Percentiles rank a stretch among this genome's conserved stretches.
Conservation (phyloP, 495 filamentous ascomycete genomes). For the Apiosordaria backusii region DNA sequence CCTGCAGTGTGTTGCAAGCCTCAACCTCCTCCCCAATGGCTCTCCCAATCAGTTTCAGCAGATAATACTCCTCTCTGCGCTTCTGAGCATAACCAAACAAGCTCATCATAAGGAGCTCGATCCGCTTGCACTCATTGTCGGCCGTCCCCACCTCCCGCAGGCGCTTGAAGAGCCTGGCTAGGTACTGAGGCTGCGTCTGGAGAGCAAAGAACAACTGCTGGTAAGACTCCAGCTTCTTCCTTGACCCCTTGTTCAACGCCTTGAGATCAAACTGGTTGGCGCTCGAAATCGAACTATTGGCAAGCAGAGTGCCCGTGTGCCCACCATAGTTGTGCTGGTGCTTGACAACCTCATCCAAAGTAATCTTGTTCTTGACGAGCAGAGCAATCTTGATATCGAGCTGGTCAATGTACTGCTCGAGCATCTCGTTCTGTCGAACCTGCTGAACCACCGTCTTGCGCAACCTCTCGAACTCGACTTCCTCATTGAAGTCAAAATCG, state of each 20-base stretch:
- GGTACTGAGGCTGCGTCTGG: conserved; percentile 93
- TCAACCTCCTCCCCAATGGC: conserved; percentile 88
- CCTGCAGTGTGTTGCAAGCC: conserved; percentile 65
- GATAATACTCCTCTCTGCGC: conserved; percentile 91
- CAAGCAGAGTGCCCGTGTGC: conserved; percentile 78
- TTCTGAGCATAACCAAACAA: conserved; percentile 98
- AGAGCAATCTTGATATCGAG: conserved; percentile 98
- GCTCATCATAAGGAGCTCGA: conserved; percentile 92
- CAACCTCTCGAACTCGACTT: conserved; percentile 90
- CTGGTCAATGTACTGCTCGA: conserved; percentile 96
- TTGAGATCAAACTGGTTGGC: conserved; percentile 94
- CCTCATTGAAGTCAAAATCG: conserved; percentile 98
- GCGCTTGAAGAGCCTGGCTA: conserved; percentile 80
- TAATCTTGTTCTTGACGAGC: conserved; percentile 99
- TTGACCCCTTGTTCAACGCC: conserved; percentile 91
- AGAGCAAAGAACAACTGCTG: conserved; percentile 97
- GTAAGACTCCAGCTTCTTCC: conserved; percentile 92
- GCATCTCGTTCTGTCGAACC: conserved; percentile 92
- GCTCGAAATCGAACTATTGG: conserved; percentile 81
- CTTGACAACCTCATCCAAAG: conserved; percentile 93
- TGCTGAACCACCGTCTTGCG: conserved; percentile 95
- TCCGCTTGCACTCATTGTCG: conserved; percentile 88
- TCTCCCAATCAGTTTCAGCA: conserved; percentile 80
- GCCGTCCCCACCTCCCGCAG: conserved; percentile 79
- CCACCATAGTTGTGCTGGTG: conserved; percentile 97